Percentiles rank a stretch among this genome's conserved stretches.
phyloP scores from a whole-genome alignment of 331 rosid genomes.

The Prunus yedoensis region DNA sequence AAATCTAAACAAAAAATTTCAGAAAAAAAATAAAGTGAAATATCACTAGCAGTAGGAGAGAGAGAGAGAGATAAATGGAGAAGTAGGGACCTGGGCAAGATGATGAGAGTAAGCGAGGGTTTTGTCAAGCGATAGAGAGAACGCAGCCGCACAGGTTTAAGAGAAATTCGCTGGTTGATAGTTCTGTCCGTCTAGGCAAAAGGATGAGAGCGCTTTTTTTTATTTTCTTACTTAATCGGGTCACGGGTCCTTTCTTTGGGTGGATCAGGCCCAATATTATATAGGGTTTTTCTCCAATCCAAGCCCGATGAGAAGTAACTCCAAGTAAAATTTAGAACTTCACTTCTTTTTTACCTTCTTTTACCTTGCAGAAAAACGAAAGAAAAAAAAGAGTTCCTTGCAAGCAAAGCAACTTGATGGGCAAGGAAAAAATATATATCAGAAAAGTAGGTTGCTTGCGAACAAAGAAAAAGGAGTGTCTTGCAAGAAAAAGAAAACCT shows the following conservation, averaged over 20 bases:
- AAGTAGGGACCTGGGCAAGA: slow-evolving; percentile 6
- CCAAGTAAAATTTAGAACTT: too few relatives aligned
- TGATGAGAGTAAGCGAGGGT: slow-evolving; percentile 1
- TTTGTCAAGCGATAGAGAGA: background rate
- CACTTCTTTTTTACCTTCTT: too few relatives aligned
- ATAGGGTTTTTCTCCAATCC: background rate
- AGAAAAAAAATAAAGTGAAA: background rate
- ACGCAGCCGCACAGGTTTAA: slow-evolving; percentile 4
- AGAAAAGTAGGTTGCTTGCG: too few relatives aligned
- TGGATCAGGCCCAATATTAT: background rate
- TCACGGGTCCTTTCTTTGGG: background rate
- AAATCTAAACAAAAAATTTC: background rate
- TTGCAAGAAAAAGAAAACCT: too few relatives aligned
- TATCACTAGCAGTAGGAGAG: background rate
- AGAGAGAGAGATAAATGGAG: background rate
- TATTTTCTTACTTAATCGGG: background rate
- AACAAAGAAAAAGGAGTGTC: too few relatives aligned
- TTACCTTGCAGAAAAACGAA: too few relatives aligned
- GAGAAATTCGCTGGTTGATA: slow-evolving; percentile 1
- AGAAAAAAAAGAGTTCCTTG: too few relatives aligned
- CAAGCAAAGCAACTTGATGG: too few relatives aligned
- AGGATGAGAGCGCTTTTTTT: too few relatives aligned
- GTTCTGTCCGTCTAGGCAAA: too few relatives aligned
- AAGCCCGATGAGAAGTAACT: background rate
- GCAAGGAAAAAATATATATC: too few relatives aligned